Evolutionary conservation across 148 eudicot species (phyloP), one percentile per base, ranked within the genome.

Genomic region (Vaccinium myrtillus): DNA sequence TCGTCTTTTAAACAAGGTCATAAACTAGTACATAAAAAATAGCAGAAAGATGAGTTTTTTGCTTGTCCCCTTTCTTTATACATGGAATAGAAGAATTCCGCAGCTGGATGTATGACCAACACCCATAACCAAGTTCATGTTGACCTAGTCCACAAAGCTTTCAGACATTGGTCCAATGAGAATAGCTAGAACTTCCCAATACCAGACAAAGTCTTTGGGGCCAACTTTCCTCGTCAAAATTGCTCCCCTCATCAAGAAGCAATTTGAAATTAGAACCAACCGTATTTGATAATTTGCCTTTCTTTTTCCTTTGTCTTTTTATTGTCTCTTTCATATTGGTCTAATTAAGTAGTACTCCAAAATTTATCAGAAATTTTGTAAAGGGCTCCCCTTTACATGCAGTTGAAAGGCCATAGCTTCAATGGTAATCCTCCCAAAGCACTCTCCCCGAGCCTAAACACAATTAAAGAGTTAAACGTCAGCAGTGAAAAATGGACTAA

Each of bases 321-420:
- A 14, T 19, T 48, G 39, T 54, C 39, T 55, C 46, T 53, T 30
- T 78, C 4, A 19, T 15, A 27, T 78, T 30, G 65, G 65, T 55
- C 65, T 78, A 54, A 51, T 51, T 8, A 53, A 2, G 11, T 54
- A 27, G 16, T 8, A 78, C 9, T 36, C 43, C 49, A 1, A 48
- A 70, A 82, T 46, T 59, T 1, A 53, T 53, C 49, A 30, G 12
- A 79, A 81, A 18, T 25, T 48, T 49, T 50, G 67, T 53, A 48
- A 36, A 71, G 86, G 46, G 58, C 87, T 90, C 87, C 94, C 98
- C 91, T 94, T 83, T 61, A 94, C 98, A 81, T 98, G 98, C 55
- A 94, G 90, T 91, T 93, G 94, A 86, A 95, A 95, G 48, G 98
- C 98, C 98, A 95, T 95, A 50, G 98, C 98, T 90, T 95, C 98